Percentiles rank a stretch among this genome's conserved stretches.
Conservation (phyloP, 305 asterid genomes). For the Solanum hybrid region DNA sequence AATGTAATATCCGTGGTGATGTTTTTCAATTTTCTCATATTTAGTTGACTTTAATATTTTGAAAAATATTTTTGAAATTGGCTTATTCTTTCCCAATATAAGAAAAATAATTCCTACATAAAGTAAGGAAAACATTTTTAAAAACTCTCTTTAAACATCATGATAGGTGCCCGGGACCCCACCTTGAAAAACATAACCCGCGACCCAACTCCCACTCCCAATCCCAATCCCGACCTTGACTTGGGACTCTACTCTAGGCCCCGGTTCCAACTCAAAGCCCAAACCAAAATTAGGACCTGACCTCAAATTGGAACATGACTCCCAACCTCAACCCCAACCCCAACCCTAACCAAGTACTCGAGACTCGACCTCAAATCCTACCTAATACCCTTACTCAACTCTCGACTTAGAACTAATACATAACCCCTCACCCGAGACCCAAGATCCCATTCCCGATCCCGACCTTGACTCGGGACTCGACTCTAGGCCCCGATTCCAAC, state of each 20-base stretch:
- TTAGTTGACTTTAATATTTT: not conserved
- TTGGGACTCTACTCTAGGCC: not conserved
- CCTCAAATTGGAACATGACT: not conserved
- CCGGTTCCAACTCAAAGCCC: not conserved
- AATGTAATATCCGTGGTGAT: not conserved
- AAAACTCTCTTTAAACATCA: not conserved
- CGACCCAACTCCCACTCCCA: too few relatives aligned
- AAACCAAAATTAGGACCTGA: too few relatives aligned
- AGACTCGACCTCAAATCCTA: too few relatives aligned
- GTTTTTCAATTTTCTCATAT: not conserved
- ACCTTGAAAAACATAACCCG: not conserved
- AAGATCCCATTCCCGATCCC: not conserved
- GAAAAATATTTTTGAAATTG: not conserved
- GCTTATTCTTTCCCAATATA: not conserved
- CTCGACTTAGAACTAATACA: too few relatives aligned
- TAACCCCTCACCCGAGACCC: not conserved
- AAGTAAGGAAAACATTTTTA: not conserved
- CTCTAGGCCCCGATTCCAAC: not conserved
- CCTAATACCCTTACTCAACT: too few relatives aligned
- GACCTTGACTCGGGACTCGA: not conserved
- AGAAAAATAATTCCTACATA: not conserved
- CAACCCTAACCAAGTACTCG: too few relatives aligned
- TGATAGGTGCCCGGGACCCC: not conserved
- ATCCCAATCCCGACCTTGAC: not conserved
- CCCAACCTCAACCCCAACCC: too few relatives aligned